Evolutionary conservation across 73 alveolate genomes (phyloP), one percentile per base, ranked within the genome.

Genomic region (Diophrys appendiculata): DNA sequence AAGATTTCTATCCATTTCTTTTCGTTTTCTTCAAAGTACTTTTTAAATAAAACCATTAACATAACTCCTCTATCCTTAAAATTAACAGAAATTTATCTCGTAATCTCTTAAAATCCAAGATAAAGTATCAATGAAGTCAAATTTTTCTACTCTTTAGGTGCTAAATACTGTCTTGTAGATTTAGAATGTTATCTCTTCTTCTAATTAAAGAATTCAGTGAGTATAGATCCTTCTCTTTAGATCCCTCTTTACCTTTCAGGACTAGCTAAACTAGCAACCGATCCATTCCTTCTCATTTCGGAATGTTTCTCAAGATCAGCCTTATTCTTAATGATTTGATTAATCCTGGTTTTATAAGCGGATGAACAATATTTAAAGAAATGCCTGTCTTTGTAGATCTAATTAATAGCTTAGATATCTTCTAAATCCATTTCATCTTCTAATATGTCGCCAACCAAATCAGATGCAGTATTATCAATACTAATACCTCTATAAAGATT

Each of bases 1-100:
- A 67, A 54, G 24, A 67, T 24, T 1, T 67, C 75, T 5, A 67
- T 24, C 75, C 75, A 67, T 24, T 67, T 67, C 24, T 29, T 23
- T 31, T 67, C 75, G 24, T 67, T 67, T 67, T 67, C 75, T 5
- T 67, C 75, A 31, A 67, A 67, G 75, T 67, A 67, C 53, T 25
- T 18, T 24, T 18, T 67, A 31, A 67, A 23, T 25, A 67, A 31
- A 2, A 23, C 29, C 25, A 67, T n/a, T 24, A 67, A 5, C 26
- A 67, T 3, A 3, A 23, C 5, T 25, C 75, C 75, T 67, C 75
- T 18, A 5, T 67, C 75, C 29, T 67, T 67, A 54, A 25, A 67
- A 28, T 67, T 67, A 31, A 67, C 18, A 2, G 75, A 23, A 23
- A 31, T 67, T 54, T 67, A 31, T 24, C 75, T 67, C 5, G 31